Evolutionary conservation across 2,329 filamentous ascomycete species (phyloP).

Genomic region (Aspergillus amoenus): DNA sequence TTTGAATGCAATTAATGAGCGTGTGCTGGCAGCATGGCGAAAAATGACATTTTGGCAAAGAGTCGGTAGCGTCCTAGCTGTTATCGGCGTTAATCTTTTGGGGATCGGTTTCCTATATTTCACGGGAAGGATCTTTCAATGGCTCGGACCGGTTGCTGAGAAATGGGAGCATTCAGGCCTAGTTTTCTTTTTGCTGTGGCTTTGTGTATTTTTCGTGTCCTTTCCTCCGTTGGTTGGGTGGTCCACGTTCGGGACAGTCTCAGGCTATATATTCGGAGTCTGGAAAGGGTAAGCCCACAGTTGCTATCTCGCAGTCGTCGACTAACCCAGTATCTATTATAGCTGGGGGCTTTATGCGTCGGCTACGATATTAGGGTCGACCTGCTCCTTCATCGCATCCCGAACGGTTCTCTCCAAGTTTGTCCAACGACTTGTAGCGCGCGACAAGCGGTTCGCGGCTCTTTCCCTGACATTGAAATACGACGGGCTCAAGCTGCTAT

Average conservation of each 20-base stretch:
- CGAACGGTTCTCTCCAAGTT: slow-evolving; percentile 75
- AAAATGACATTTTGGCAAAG: slow-evolving; percentile 58
- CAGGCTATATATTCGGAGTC: slow-evolving; percentile 71
- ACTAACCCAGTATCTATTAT: slow-evolving; percentile 24
- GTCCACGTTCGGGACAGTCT: slow-evolving; percentile 69
- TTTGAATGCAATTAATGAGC: slow-evolving; percentile 34
- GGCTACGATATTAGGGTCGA: slow-evolving; percentile 75
- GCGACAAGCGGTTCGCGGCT: slow-evolving; percentile 84
- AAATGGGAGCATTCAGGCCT: slow-evolving; percentile 72
- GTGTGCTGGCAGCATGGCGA: slow-evolving; percentile 34
- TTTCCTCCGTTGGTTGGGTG: slow-evolving; percentile 90
- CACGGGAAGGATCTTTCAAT: slow-evolving; percentile 75
- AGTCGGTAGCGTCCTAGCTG: slow-evolving; percentile 54
- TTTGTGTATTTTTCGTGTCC: slow-evolving; percentile 70
- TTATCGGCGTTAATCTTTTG: slow-evolving; percentile 54
- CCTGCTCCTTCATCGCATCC: slow-evolving; percentile 75
- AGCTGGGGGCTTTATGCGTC: slow-evolving; percentile 82
- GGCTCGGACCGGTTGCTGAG: slow-evolving; percentile 69
- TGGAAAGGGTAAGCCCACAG: slow-evolving; percentile 63
- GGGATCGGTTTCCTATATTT: slow-evolving; percentile 72
- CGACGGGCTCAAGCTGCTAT: slow-evolving; percentile 83
- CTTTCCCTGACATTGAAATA: slow-evolving; percentile 83
- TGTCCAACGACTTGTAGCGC: slow-evolving; percentile 76
- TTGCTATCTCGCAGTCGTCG: neutral
- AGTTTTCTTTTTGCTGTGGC: slow-evolving; percentile 75